phyloP scores from a whole-genome alignment of 495 filamentous ascomycete species.

The Barbatosphaeria neglecta region DNA sequence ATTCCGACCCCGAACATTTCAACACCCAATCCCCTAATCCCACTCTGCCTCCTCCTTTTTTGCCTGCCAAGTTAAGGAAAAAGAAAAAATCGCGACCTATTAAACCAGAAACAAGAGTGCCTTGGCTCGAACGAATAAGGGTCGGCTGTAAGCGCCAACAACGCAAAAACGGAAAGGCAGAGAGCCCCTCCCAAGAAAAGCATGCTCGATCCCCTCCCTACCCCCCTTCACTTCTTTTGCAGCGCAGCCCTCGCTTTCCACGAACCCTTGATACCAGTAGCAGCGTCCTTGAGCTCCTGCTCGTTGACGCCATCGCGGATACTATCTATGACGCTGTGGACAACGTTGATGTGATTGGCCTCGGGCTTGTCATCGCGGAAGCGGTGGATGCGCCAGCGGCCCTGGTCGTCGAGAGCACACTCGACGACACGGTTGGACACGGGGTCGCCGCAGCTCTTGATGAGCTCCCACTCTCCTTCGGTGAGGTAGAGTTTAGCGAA shows the following conservation, averaged over 20 bases:
- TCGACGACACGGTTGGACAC: constrained; percentile 81
- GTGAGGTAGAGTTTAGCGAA: constrained; percentile 59
- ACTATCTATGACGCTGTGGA: constrained; percentile 69
- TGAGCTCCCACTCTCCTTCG: constrained; percentile 67
- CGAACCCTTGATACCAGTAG: constrained; percentile 54
- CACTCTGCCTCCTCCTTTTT: too few species aligned
- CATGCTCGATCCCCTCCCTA: too few species aligned
- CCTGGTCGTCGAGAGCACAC: constrained; percentile 62
- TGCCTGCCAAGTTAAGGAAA: too few species aligned
- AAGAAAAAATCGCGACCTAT: too few species aligned
- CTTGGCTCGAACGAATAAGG: too few species aligned
- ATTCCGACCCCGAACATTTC: too few species aligned
- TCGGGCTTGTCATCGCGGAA: constrained; percentile 86
- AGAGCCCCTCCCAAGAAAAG: too few species aligned
- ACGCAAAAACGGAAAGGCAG: too few species aligned
- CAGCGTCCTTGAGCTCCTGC: constrained; percentile 39
- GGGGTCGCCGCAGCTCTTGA: constrained; percentile 58
- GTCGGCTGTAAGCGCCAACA: too few species aligned
- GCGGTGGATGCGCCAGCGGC: constrained; percentile 72
- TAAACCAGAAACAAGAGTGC: too few species aligned
- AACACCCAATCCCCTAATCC: too few species aligned
- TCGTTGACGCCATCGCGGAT: constrained; percentile 62
- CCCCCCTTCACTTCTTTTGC: constrained; percentile 2
- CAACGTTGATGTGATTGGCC: constrained; percentile 75
- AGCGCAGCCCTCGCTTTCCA: constrained; percentile 48